A percentile compares a stretch with the other conserved stretches of the same genome.
Evolutionary conservation across 345 rosid species (phyloP).

Genomic region (Cardamine occulta): DNA sequence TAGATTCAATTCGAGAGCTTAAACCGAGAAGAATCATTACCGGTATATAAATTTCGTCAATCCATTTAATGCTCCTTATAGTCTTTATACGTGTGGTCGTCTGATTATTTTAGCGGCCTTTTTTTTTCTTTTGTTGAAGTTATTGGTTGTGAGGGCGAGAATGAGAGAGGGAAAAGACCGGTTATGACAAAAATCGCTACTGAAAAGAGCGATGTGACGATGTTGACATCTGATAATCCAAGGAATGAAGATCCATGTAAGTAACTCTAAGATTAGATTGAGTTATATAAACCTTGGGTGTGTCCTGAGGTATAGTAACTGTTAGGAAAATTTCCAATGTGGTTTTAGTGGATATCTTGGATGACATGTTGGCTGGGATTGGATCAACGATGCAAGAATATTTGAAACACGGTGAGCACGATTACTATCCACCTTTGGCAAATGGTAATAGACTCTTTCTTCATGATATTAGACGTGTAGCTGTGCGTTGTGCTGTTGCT

Average conservation of each 20-base stretch:
- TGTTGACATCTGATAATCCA: constrained; percentile 90
- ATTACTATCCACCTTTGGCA: constrained; percentile 87
- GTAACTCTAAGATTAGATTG: constrained; percentile 32
- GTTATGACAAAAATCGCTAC: constrained; percentile 85
- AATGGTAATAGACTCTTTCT: constrained; percentile 91
- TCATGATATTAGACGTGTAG: constrained; percentile 88
- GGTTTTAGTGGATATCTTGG: constrained; percentile 87
- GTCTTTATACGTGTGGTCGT: neutral
- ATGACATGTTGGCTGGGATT: constrained; percentile 90
- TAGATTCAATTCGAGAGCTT: constrained; percentile 90
- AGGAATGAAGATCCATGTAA: constrained; percentile 87
- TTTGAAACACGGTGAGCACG: constrained; percentile 83
- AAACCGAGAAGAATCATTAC: constrained; percentile 82
- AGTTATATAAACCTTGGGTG: constrained; percentile 6
- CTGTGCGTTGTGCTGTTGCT: constrained; percentile 93
- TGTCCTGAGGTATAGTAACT: constrained; percentile 5
- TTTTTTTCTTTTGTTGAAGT: constrained; percentile 47
- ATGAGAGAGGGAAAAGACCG: constrained; percentile 85
- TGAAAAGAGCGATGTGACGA: constrained; percentile 90
- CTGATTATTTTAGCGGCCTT: constrained; percentile 7
- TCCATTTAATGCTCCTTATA: neutral
- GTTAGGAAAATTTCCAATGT: constrained; percentile 30
- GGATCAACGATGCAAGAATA: constrained; percentile 97
- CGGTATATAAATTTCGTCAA: constrained; percentile 48
- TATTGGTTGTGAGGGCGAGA: constrained; percentile 82